These are phyloP conservation scores for Tephrocybe sp. DNA, from an alignment of 768 basidiomycete genomes.

Conservation along the genomic window DNA sequence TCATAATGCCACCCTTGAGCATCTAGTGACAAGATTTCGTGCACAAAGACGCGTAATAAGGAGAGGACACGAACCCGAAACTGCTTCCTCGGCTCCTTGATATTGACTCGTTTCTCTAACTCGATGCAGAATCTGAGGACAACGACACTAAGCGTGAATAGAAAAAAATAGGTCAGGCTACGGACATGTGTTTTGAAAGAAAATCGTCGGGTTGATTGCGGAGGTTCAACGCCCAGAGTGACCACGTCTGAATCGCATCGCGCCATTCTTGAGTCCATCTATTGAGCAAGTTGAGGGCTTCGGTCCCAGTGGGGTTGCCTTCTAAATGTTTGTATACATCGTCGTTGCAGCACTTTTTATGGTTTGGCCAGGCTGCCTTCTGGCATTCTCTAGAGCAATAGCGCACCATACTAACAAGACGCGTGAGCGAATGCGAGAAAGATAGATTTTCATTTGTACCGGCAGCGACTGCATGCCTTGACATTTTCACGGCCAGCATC, in stretches of 20 bases:
- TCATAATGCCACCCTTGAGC: slow-evolving; percentile 5
- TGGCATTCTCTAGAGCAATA: slow-evolving; percentile 16
- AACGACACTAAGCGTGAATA: not conserved
- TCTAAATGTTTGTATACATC: slow-evolving; percentile 9
- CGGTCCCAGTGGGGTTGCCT: slow-evolving; percentile 5
- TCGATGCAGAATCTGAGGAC: slow-evolving; percentile 3
- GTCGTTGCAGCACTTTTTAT: slow-evolving; percentile 8
- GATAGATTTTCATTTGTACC: not conserved
- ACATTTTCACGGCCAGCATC: slow-evolving; percentile 11
- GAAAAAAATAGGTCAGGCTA: not conserved
- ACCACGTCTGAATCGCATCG: slow-evolving; percentile 7
- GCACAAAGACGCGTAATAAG: not conserved
- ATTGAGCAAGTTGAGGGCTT: slow-evolving; percentile 1
- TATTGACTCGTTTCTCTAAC: slow-evolving; percentile 2
- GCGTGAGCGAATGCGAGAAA: not conserved
- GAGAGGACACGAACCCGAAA: slow-evolving; percentile 5
- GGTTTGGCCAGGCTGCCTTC: slow-evolving; percentile 9
- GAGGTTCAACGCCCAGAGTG: slow-evolving; percentile 8
- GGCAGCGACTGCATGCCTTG: slow-evolving; percentile 11
- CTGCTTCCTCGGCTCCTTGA: slow-evolving; percentile 1
- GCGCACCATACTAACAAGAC: slow-evolving; percentile 5
- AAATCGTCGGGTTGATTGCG: slow-evolving; percentile 6
- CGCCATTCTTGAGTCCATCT: slow-evolving; percentile 11
- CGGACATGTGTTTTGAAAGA: slow-evolving; percentile 6
- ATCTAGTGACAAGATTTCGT: not conserved